Conservation (phyloP, 2,329 filamentous ascomycete species). For the Penicillium sp. region DNA sequence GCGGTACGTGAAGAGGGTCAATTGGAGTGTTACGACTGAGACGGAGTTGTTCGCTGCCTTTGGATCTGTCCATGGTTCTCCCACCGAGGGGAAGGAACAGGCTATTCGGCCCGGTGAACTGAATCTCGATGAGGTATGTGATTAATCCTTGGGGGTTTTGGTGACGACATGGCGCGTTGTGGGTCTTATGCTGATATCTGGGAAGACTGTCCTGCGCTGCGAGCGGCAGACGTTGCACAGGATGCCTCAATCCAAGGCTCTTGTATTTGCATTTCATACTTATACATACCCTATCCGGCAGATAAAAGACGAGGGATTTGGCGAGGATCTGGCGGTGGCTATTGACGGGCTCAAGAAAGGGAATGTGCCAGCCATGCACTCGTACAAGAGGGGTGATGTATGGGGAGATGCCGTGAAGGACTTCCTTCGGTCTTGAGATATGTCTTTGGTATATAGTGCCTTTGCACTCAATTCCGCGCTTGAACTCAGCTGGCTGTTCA, state of each 20-base stretch:
- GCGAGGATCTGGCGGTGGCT: slow-evolving; percentile 53
- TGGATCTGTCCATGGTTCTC: slow-evolving; percentile 24
- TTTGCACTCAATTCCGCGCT: background rate
- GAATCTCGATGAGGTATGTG: slow-evolving; percentile 45
- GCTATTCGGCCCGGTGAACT: slow-evolving; percentile 36
- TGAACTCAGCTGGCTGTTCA: no score
- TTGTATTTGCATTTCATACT: slow-evolving; percentile 63
- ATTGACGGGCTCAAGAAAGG: slow-evolving; percentile 59
- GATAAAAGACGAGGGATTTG: slow-evolving; percentile 56
- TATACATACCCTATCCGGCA: slow-evolving; percentile 57
- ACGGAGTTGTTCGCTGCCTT: slow-evolving; percentile 42
- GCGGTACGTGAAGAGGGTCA: slow-evolving; percentile 54
- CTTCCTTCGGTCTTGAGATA: slow-evolving; percentile 42
- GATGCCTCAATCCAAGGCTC: slow-evolving; percentile 51
- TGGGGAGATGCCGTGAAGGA: slow-evolving; percentile 57
- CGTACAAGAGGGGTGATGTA: slow-evolving; percentile 57
- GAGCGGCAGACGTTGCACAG: slow-evolving; percentile 63
- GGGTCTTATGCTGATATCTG: slow-evolving; percentile 9
- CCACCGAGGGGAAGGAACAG: slow-evolving; percentile 18
- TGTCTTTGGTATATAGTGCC: background rate
- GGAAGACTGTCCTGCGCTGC: slow-evolving; percentile 50
- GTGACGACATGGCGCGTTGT: no score
- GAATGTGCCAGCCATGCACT: slow-evolving; percentile 59
- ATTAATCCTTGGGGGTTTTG: background rate
- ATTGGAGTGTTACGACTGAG: slow-evolving; percentile 48